These are phyloP conservation scores for Artemisia princeps DNA, from an alignment of 140 eudicot species.

Conservation along the genomic window DNA sequence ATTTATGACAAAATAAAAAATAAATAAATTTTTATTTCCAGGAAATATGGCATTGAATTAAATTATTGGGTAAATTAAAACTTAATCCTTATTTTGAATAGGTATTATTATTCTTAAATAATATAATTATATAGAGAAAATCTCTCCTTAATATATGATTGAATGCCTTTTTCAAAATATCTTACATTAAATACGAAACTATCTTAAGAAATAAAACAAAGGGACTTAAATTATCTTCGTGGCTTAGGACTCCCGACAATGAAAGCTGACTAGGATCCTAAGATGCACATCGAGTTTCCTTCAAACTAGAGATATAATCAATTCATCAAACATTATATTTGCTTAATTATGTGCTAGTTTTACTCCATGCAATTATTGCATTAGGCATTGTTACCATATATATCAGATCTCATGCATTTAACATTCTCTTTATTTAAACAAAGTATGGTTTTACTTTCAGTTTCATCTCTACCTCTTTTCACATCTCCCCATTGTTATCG, in stretches of 20 bases:
- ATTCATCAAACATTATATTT: conserved; percentile 24
- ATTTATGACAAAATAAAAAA: no score
- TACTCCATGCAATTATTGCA: conserved; percentile 36
- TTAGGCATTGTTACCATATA: conserved; percentile 27
- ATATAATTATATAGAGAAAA: conserved; percentile 16
- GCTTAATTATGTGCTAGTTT: conserved; percentile 34
- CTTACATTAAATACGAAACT: conserved; percentile 28
- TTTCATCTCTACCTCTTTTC: background rate
- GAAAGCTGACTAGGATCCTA: conserved; percentile 28
- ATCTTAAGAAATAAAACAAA: conserved; percentile 25
- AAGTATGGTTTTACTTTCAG: conserved; percentile 12
- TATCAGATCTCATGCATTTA: conserved; percentile 38
- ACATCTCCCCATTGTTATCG: background rate
- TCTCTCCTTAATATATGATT: conserved; percentile 19
- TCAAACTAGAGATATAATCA: conserved; percentile 36
- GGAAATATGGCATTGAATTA: background rate
- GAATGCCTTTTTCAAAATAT: conserved; percentile 28
- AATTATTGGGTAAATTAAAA: background rate
- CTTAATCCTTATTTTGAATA: background rate
- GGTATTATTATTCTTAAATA: conserved; percentile 8
- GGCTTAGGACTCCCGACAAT: conserved; percentile 15
- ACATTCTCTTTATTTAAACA: conserved; percentile 32
- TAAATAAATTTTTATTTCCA: no score
- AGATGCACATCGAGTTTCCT: conserved; percentile 28
- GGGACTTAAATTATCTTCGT: conserved; percentile 16